Evolutionary conservation across 257 asterid genomes (phyloP).

Genomic region (Solanum ahanhuiri): DNA sequence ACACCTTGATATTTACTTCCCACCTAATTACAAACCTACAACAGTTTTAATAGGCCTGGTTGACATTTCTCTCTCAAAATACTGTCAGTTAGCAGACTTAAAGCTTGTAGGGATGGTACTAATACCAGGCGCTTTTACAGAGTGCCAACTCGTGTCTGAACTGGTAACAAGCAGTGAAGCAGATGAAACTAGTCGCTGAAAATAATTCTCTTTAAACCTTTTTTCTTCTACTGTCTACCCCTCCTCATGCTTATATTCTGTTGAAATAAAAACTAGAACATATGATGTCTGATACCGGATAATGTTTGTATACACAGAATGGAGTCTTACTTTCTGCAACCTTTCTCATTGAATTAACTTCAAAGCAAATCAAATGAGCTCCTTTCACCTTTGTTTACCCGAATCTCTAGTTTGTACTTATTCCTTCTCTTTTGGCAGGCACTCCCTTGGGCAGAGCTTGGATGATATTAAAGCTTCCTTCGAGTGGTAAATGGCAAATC

Average conservation of each 20-base stretch:
- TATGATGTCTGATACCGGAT: background rate
- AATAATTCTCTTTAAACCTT: background rate
- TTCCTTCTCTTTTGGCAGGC: constrained; percentile 32
- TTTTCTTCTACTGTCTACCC: background rate
- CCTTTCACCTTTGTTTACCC: background rate
- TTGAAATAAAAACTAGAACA: background rate
- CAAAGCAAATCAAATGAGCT: background rate
- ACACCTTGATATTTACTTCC: background rate
- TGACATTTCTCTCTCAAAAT: background rate
- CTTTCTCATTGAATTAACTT: background rate
- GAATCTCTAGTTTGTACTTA: background rate
- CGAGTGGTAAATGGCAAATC: constrained; percentile 3
- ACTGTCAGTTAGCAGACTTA: background rate
- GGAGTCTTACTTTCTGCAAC: background rate
- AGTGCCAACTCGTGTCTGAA: background rate
- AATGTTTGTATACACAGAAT: background rate
- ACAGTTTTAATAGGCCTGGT: background rate
- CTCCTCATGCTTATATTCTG: background rate
- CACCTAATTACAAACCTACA: background rate
- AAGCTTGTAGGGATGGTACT: background rate
- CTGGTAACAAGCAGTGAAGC: background rate
- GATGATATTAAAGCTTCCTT: constrained; percentile 68
- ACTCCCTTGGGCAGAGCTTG: constrained; percentile 83
- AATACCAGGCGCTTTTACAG: background rate
- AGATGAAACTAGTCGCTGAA: background rate